Evolutionary conservation across 768 basidiomycete species (phyloP), one percentile per base, ranked within the genome.

Genomic region (Leccinum olivaceopallidum): DNA sequence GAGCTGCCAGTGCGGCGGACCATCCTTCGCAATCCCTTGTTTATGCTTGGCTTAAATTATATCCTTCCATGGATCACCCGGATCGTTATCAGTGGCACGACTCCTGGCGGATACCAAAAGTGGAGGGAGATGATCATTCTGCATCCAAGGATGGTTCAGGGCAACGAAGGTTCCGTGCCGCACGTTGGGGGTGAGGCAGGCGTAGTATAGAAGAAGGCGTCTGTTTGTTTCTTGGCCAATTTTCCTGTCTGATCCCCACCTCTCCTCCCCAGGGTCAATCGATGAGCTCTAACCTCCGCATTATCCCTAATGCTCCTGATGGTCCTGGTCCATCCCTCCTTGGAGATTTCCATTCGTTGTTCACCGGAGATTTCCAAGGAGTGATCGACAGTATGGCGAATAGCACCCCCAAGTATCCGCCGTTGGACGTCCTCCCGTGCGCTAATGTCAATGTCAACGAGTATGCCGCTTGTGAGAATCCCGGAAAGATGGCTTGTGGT

Each of bases 401-500:
- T 18, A 52, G 1, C 16, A 56, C 58, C 30, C 68, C 65, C 50
- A 68, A 63, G 55, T 63, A 66, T 60, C 66, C 65, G 9, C 73
- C 73, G 4, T 63, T 69, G 42, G 67, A 70, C 26, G 53, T 57
- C 20, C 64, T 78, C 8, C 78, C 74, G 6, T 79, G 78, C 39
- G 78, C 78, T 16, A 76, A 78, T 47, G 65, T 74, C 28, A 61
- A 75, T 32, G 63, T 61, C 8, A 53, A 63, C 1, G 65, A 64
- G n/a, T 57, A 68, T 52, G 57, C 47, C 14, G 56, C 24, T 20
- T 80, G 79, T 59, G 48, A 63, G 14, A 69, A 74, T 0, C 68
- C 65, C 10, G 79, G 78, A 5, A 75, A 63, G 16, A 59, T 64
- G 30, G 56, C 70, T 10, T 73, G 72, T 50, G 58, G 66, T 32